Percentiles rank a stretch among this genome's conserved stretches.
phyloP scores from a whole-genome alignment of 2,329 filamentous ascomycete species.

The Calonectria pauciramosa region DNA sequence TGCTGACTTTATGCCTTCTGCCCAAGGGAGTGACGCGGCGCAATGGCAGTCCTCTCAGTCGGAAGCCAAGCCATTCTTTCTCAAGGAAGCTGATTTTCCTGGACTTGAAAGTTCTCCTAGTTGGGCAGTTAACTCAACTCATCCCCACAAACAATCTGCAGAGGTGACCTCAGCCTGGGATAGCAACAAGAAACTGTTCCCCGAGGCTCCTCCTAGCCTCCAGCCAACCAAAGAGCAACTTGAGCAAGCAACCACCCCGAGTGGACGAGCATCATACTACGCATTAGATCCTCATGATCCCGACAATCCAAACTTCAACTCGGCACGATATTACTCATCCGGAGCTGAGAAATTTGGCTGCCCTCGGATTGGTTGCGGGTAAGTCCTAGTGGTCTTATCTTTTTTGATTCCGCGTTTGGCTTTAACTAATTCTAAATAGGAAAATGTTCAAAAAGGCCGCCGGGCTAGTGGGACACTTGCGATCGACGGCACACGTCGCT shows the following conservation, averaged over 20 bases:
- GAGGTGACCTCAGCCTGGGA: conserved; percentile 36
- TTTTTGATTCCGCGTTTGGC: background rate
- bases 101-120: conserved; percentile 1
- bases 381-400: conserved; percentile 44
- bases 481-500: conserved; percentile 49
- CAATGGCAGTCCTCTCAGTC: background rate
- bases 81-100: conserved; percentile 36
- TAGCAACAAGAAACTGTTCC: conserved; percentile 39
- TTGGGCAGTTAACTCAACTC: conserved; percentile 9
- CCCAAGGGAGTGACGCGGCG: background rate
- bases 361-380: conserved; percentile 66
- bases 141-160: background rate
- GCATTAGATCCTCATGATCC: conserved; percentile 59
- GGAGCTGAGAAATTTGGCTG: conserved; percentile 64
- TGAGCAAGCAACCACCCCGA: conserved; percentile 28
- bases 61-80: conserved; percentile 18
- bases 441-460: conserved; percentile 54
- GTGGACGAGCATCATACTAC: conserved; percentile 22
- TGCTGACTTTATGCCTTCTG: conserved; percentile 41
- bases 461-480: conserved; percentile 59
- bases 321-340: conserved; percentile 60
- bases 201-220: conserved; percentile 37
- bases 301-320: conserved; percentile 60
- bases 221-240: conserved; percentile 38
- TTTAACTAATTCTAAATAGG: conserved; percentile 44